These are phyloP conservation scores for Cordyceps javanica DNA, from an alignment of 2,329 filamentous ascomycete species.

Conservation along the genomic window DNA sequence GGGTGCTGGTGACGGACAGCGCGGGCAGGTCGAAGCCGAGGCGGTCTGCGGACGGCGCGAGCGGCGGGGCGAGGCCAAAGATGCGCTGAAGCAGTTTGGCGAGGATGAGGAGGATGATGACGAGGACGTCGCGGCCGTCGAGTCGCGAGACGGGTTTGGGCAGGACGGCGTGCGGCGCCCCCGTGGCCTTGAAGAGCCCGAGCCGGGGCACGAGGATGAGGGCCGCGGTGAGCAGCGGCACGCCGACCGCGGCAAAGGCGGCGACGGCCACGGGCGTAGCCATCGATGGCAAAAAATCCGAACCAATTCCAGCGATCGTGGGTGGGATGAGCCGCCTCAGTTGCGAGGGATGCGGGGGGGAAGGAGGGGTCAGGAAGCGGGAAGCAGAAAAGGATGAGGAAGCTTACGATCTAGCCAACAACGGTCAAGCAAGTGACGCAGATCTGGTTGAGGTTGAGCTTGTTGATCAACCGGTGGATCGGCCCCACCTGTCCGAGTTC, in stretches of 20 bases:
- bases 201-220: conserved; percentile 8
- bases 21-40: conserved; percentile 13
- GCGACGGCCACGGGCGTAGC: conserved; percentile 6
- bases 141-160: conserved; percentile 12
- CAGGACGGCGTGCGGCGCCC: conserved; percentile 5
- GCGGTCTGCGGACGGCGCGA: not conserved
- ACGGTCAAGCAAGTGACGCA: not conserved
- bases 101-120: conserved; percentile 10
- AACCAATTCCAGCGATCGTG: no score
- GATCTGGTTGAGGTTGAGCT: conserved; percentile 1
- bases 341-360: not conserved
- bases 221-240: conserved; percentile 4
- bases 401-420: not conserved
- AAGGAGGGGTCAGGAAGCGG: not conserved
- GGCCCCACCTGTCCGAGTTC: conserved; percentile 5
- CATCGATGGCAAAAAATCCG: no score
- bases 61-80: conserved; percentile 6
- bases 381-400: not conserved
- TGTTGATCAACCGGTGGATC: conserved; percentile 5
- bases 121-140: conserved; percentile 8
- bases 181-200: conserved; percentile 3
- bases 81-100: conserved; percentile 3
- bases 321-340: no score
- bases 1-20: conserved; percentile 10
- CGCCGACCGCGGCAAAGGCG: conserved; percentile 1